These are phyloP conservation scores for Seminavis robusta DNA, from an alignment of 108 stramenopile species.

Conservation along the genomic window DNA sequence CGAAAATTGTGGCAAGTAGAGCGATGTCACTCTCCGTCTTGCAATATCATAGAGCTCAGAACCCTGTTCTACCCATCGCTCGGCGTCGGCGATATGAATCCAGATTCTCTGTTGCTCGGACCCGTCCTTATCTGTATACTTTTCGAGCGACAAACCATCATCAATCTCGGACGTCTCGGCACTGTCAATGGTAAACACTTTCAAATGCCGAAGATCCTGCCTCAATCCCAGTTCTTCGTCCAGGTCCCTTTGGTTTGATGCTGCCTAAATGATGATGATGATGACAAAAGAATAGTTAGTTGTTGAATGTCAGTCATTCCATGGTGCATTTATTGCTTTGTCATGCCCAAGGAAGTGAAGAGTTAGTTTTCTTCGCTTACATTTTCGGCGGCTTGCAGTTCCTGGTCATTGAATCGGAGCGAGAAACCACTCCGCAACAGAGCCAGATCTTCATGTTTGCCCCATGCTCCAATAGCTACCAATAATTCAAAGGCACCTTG, in stretches of 20 bases:
- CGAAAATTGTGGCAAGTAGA: constrained; percentile 62
- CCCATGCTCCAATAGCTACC: constrained; percentile 55
- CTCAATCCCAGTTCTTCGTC: constrained; percentile 60
- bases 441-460: constrained; percentile 49
- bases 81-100: constrained; percentile 88
- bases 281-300: too few relatives aligned
- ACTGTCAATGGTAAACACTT: constrained; percentile 78
- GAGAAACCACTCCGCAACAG: constrained; percentile 78
- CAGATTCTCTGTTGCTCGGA: constrained; percentile 39
- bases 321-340: too few relatives aligned
- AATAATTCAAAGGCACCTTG: constrained; percentile 71
- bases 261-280: background rate
- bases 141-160: constrained; percentile 70
- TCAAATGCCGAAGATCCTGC: constrained; percentile 52
- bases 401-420: constrained; percentile 40
- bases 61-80: constrained; percentile 60
- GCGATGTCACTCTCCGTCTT: constrained; percentile 49
- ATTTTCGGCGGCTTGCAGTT: constrained; percentile 28
- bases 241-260: constrained; percentile 30
- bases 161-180: constrained; percentile 69
- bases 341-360: too few relatives aligned
- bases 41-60: constrained; percentile 52
- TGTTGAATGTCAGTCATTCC: too few relatives aligned
- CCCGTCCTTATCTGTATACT: constrained; percentile 22
- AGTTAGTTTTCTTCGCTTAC: constrained; percentile 15